Percentiles rank a stretch among this genome's conserved stretches.
Conservation (phyloP, 495 filamentous ascomycete species). For the Pseudevernia furfuracea region DNA sequence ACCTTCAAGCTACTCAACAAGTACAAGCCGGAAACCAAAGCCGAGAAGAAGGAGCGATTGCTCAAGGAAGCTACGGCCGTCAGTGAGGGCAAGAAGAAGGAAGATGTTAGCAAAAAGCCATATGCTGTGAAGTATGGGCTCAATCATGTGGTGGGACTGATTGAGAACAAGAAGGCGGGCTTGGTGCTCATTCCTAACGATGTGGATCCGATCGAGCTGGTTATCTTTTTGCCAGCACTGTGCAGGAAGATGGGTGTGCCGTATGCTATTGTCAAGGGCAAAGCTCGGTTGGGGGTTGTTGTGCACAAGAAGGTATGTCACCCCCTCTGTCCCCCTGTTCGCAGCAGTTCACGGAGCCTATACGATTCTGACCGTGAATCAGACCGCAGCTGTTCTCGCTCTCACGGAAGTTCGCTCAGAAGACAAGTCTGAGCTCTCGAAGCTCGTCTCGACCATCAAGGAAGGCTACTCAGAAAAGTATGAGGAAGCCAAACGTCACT, state of each 20-base stretch:
- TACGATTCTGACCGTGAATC: constrained; percentile 4
- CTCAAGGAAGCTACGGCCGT: constrained; percentile 95
- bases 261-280: constrained; percentile 99
- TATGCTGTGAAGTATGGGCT: constrained; percentile 99
- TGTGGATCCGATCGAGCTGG: constrained; percentile 98
- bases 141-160: constrained; percentile 98
- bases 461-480: constrained; percentile 96
- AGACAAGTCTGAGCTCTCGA: constrained; percentile 95
- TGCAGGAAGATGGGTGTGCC: constrained; percentile 99
- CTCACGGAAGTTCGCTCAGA: constrained; percentile 92
- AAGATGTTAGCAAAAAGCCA: constrained; percentile 99
- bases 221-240: constrained; percentile 96
- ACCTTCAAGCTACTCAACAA: constrained; percentile 98
- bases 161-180: constrained; percentile 99
- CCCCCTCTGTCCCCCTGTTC: background rate
- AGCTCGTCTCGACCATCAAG: constrained; percentile 94
- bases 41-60: constrained; percentile 99
- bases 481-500: constrained; percentile 85
- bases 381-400: constrained; percentile 95
- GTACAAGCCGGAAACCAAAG: constrained; percentile 98
- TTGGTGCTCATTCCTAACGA: constrained; percentile 98
- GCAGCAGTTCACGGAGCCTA: background rate
- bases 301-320: constrained; percentile 95
- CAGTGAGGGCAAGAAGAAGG: constrained; percentile 99
- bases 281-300: constrained; percentile 95